Conservation (phyloP, 2,329 filamentous ascomycete species). For the Xylaria sp. region DNA sequence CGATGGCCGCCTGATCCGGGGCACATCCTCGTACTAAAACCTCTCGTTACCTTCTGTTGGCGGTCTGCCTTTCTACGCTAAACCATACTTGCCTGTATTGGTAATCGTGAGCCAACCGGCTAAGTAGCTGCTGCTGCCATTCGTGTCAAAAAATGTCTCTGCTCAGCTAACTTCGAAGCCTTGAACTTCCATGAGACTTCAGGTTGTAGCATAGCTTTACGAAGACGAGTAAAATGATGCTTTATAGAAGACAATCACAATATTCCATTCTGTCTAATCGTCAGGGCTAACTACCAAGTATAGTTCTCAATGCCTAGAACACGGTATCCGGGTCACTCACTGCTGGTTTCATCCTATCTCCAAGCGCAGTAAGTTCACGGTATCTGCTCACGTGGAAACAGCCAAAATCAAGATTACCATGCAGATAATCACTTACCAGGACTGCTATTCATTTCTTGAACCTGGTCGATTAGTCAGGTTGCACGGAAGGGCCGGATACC, state of each 20-base stretch:
- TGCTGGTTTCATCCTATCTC: no score
- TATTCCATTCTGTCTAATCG: not conserved
- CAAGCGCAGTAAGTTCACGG: no score
- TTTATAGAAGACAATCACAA: no score
- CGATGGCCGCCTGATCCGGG: not conserved
- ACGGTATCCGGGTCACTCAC: not conserved
- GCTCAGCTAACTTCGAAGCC: not conserved
- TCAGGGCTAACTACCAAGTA: no score
- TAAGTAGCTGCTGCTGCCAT: not conserved
- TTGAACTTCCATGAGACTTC: not conserved
- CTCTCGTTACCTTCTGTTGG: not conserved
- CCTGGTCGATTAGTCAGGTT: not conserved
- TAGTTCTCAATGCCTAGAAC: not conserved
- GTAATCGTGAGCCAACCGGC: not conserved
- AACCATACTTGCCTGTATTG: not conserved
- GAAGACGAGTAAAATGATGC: not conserved
- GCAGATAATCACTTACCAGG: not conserved
- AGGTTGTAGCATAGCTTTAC: not conserved
- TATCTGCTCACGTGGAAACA: no score
- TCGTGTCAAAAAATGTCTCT: not conserved
- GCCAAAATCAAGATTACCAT: no score
- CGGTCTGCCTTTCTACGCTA: not conserved
- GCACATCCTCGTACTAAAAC: not conserved
- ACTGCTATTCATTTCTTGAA: no score
- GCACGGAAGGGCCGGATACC: constrained; percentile 1